Evolutionary conservation across 257 asterid species (phyloP), one percentile per base, ranked within the genome.

Genomic region (Echium plantagineum): DNA sequence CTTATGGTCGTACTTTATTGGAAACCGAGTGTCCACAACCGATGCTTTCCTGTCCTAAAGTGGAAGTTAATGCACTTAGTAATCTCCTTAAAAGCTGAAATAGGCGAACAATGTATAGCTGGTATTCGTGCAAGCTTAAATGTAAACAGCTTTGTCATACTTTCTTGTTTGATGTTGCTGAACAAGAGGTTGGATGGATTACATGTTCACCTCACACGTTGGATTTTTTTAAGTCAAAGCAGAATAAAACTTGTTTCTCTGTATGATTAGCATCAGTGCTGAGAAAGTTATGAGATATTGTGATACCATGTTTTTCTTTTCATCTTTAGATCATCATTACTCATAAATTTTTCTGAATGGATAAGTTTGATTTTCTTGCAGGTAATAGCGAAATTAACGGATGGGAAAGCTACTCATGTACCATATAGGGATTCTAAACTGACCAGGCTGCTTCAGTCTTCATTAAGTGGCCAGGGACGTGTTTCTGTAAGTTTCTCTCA

Each of bases 381-480:
- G 97, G 97, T 93, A 68, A 93, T 93, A 72, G 86, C 99, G 17
- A 93, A 93, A 78, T 74, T 93, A 69, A 86, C 96, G 62, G 99
- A 93, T 78, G 95, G 80, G 66, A 93, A 78, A 80, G 86, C 96
- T 58, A 65, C 81, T 59, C 99, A 93, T 63, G 70, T 93, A 63
- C 99, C 99, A 21, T 93, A 81, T 76, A 81, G 99, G 76, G 94
- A 93, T 76, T 93, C 99, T 72, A 93, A 93, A 82, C 73, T 93
- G 88, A 93, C 99, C 22, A 85, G 97, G 80, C 86, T 93, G 71
- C 97, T 93, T 72, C 97, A 93, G 85, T 81, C 94, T 73, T 93
- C 99, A 46, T 81, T 93, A 67, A 80, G 99, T 68, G 99, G 99
- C 64, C 94, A 83, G 75, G 99, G 99, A 49, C 97, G 97, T 31